Percentiles rank a stretch among this genome's conserved stretches.
Conservation (phyloP, 441 rosid genomes). For the Iberis amara region DNA sequence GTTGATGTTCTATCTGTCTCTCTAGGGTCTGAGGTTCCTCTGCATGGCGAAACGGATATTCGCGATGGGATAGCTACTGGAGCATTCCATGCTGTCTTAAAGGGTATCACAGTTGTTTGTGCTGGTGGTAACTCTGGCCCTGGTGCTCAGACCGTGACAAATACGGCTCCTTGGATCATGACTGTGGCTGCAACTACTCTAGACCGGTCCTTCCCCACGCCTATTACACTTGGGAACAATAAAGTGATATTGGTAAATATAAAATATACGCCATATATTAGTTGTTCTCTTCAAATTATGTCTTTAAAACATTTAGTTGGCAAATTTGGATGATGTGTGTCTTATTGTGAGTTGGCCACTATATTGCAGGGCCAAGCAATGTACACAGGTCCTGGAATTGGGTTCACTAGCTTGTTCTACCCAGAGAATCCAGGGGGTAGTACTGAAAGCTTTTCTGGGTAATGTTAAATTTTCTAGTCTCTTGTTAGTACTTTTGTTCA, state of each 20-base stretch:
- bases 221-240: constrained; percentile 37
- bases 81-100: constrained; percentile 41
- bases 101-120: constrained; percentile 39
- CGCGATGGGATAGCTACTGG: constrained; percentile 33
- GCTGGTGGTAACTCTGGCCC: constrained; percentile 36
- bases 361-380: constrained; percentile 38
- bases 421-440: constrained; percentile 30
- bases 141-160: constrained; percentile 26
- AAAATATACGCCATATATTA: background rate
- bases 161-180: constrained; percentile 38
- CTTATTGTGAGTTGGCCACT: background rate
- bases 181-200: constrained; percentile 39
- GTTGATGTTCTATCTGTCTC: constrained; percentile 51
- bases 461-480: background rate
- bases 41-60: constrained; percentile 28
- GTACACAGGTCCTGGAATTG: constrained; percentile 35
- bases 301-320: background rate
- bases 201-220: constrained; percentile 33
- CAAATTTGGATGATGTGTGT: background rate
- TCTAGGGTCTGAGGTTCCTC: constrained; percentile 26
- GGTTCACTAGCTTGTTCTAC: constrained; percentile 36
- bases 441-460: constrained; percentile 28
- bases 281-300: background rate
- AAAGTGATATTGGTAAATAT: constrained; percentile 27
- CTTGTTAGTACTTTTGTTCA: background rate